Percentiles rank a stretch among this genome's conserved stretches.
phyloP scores from a whole-genome alignment of 352 stramenopile genomes.

The Globisporangium paroecandrum region DNA sequence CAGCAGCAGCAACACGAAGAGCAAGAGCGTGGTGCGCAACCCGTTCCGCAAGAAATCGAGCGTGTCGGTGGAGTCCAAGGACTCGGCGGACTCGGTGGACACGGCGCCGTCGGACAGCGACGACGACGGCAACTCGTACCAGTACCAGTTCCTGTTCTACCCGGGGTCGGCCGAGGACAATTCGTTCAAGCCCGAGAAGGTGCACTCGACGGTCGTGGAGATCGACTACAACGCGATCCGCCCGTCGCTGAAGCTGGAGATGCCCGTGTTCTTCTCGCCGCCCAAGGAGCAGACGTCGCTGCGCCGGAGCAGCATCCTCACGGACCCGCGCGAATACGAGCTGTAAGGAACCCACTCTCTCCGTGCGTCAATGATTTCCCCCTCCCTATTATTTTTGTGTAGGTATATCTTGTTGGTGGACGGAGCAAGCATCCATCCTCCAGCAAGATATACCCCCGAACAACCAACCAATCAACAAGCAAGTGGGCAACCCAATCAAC shows the following conservation, averaged over 20 bases:
- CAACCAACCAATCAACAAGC: neutral
- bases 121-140: constrained; percentile 23
- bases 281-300: constrained; percentile 32
- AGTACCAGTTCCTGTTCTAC: constrained; percentile 57
- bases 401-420: neutral
- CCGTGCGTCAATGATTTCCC: neutral
- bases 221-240: constrained; percentile 54
- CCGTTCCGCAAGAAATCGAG: constrained; percentile 31
- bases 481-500: neutral
- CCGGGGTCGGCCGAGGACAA: constrained; percentile 48
- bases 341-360: constrained; percentile 27
- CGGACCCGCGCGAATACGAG: constrained; percentile 55
- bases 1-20: constrained; percentile 4
- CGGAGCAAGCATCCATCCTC: neutral
- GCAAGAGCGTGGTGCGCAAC: constrained; percentile 14
- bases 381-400: neutral
- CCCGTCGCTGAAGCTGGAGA: constrained; percentile 47
- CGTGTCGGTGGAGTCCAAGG: constrained; percentile 23
- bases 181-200: constrained; percentile 44
- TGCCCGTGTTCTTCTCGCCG: constrained; percentile 69
- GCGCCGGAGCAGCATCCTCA: constrained; percentile 40
- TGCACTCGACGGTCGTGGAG: constrained; percentile 29
- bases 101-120: constrained; percentile 29
- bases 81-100: constrained; percentile 17
- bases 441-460: neutral